Conservation (phyloP, 148 eudicot genomes). For the Rhododendron vialii region DNA sequence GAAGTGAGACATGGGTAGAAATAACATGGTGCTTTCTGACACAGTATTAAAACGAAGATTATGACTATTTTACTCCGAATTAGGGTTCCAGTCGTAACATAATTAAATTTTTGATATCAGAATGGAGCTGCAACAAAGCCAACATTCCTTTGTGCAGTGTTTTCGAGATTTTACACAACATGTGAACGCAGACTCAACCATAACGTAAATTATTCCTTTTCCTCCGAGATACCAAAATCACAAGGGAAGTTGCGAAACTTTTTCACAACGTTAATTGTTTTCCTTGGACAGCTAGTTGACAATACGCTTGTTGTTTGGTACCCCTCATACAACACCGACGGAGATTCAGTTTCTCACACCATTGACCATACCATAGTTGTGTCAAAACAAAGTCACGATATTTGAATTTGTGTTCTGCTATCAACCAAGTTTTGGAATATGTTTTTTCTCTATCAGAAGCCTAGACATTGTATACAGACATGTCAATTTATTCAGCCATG, state of each 20-base stretch:
- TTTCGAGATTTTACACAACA: neutral
- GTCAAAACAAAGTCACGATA: neutral
- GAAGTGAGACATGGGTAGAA: slow-evolving; percentile 2
- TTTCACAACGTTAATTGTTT: neutral
- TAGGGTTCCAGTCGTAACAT: neutral
- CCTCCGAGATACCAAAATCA: neutral
- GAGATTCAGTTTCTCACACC: neutral
- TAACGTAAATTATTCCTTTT: neutral
- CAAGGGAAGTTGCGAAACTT: neutral
- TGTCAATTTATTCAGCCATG: neutral
- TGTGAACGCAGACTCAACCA: neutral
- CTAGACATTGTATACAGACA: neutral
- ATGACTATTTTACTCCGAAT: neutral
- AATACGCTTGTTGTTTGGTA: neutral
- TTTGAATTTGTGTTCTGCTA: neutral
- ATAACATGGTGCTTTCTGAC: neutral
- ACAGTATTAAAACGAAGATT: neutral
- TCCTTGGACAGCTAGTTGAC: neutral
- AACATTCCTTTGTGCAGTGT: neutral
- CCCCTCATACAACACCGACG: neutral
- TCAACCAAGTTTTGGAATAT: neutral
- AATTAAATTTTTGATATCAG: neutral
- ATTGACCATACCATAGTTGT: neutral
- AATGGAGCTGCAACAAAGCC: neutral
- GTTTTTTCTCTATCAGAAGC: neutral